A percentile compares a stretch with the other conserved stretches of the same genome.
Evolutionary conservation across 495 filamentous ascomycete species (phyloP).

Genomic region (Trichodelitschia bisporula): DNA sequence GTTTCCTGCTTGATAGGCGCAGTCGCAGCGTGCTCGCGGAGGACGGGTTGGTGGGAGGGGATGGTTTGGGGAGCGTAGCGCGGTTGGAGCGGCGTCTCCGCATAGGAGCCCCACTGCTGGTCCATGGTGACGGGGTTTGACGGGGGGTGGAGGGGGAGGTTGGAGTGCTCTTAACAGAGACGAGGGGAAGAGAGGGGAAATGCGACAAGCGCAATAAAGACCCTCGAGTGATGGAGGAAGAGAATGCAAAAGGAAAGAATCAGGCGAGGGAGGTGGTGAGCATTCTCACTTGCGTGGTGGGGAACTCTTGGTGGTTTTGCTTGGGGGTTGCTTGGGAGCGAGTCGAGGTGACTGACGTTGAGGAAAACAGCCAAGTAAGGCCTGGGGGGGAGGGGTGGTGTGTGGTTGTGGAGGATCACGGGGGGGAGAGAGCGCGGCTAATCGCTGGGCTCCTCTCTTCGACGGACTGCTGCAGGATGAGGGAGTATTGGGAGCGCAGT

Average conservation of each 20-base stretch:
- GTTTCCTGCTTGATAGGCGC: slow-evolving; percentile 8
- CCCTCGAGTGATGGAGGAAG: too few species aligned
- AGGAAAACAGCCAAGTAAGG: background rate
- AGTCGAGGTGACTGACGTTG: background rate
- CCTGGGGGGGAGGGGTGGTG: background rate
- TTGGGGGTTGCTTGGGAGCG: background rate
- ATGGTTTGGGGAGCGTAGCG: slow-evolving; percentile 11
- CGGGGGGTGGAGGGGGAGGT: background rate
- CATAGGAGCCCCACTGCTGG: slow-evolving; percentile 10
- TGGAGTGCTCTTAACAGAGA: background rate
- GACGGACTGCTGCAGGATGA: background rate
- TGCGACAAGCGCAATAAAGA: background rate
- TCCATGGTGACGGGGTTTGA: slow-evolving; percentile 5
- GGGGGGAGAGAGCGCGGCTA: too few species aligned
- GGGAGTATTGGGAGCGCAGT: background rate
- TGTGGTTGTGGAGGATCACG: background rate
- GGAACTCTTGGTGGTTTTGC: background rate
- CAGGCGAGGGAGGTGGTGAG: too few species aligned
- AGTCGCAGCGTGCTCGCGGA: slow-evolving; percentile 5
- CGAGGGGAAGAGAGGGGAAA: background rate
- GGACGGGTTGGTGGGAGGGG: slow-evolving; percentile 6
- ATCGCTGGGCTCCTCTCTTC: too few species aligned
- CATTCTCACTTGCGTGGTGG: background rate
- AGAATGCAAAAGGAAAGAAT: too few species aligned
- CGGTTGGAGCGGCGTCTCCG: slow-evolving; percentile 8